Evolutionary conservation across 139 green algal genomes (phyloP), one percentile per base, ranked within the genome.

Genomic region (Chlamydomonas sp.): DNA sequence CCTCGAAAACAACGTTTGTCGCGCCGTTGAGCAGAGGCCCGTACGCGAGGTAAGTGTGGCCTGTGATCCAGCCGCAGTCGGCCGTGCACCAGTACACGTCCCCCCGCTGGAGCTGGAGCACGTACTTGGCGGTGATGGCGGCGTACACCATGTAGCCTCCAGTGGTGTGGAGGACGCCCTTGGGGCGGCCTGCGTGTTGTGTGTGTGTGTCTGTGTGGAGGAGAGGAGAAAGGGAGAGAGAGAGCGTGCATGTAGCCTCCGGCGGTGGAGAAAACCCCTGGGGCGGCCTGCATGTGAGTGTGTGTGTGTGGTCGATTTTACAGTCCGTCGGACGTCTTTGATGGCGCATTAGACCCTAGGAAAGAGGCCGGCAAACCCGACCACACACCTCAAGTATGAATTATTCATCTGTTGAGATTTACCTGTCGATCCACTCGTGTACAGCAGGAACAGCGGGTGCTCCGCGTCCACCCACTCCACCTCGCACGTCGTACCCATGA

Each of bases 61-160:
- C 91, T 0, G 94, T 99, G 82, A 99, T 98, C 94, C 94, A 99
- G 36, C 94, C 94, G 81, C 93, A 97, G 83, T 98, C 92, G 2
- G 93, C 94, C 13, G 92, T 97, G 78, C 86, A 97, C 93, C 90
- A 98, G 80, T 91, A 98, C 2, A 97, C 77, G 75, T 97, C 93
- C 0, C 83, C 87, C 1, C 70, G 74, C 35, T 89, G 78, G 71
- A 91, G 71, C 71, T 93, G 85, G 68, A 96, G 94, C 16, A 92
- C 76, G 71, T 94, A 91, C 77, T 93, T 92, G 79, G 83, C 84
- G 43, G 89, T 96, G 43, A 82, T 79, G 29, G 74, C 81, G 31
- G 73, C 65, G 67, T 81, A 82, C 47, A 81, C 72, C 90, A 98
- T 95, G 85, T 92, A 96, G 43, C 90, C 89, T 31, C 84, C 85